Evolutionary conservation across 345 rosid genomes (phyloP).

Genomic region (Eucalyptus grandis): DNA sequence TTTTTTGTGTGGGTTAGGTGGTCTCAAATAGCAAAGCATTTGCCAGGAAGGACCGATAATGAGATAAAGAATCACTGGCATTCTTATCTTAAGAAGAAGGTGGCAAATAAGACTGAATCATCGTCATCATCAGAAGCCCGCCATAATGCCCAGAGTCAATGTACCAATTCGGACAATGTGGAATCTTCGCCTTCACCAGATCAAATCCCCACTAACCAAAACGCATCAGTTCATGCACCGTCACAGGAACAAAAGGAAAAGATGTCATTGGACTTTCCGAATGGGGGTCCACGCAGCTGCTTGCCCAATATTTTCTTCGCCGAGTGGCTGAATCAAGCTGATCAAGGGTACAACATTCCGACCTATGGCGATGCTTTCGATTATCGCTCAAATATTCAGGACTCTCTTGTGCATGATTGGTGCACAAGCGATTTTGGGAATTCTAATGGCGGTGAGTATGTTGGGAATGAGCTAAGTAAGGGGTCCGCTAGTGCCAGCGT

Average conservation of each 20-base stretch:
- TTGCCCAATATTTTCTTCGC: slow-evolving; percentile 3
- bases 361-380: not conserved
- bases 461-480: not conserved
- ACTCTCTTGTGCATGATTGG: not conserved
- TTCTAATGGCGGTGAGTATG: not conserved
- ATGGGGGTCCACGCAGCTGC: not conserved
- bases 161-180: not conserved
- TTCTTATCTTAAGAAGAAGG: slow-evolving; percentile 38
- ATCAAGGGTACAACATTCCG: not conserved
- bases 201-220: not conserved
- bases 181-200: not conserved
- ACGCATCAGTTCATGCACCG: not conserved
- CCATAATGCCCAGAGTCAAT: not conserved
- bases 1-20: slow-evolving; percentile 24
- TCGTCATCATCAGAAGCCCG: not conserved
- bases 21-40: slow-evolving; percentile 76
- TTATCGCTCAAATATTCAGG: slow-evolving; percentile 6
- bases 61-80: slow-evolving; percentile 96
- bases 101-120: not conserved
- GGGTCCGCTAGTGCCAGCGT: not conserved
- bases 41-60: slow-evolving; percentile 96
- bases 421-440: not conserved
- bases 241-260: not conserved
- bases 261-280: not conserved
- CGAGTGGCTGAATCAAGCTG: slow-evolving; percentile 5